Base-by-base conservation (phyloP, 306 rosid species). In the Cicer yamashitae region DNA sequence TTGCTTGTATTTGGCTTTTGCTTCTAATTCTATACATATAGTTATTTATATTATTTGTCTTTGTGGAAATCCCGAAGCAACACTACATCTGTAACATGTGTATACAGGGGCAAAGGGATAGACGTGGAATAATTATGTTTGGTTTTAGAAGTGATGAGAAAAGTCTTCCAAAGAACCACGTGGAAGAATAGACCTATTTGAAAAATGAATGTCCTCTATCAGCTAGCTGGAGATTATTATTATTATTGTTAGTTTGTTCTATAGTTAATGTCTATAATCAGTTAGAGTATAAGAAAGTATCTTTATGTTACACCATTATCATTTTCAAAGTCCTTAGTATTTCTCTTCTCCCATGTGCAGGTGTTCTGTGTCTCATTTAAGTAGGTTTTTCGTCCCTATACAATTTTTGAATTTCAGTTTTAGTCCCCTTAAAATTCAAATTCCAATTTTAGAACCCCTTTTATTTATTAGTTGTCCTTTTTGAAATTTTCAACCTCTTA, bases 1-100 rank as follows among this genome's bases (percentile, higher is more conserved):
- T 66, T 59, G 48, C 74, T 44, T 58, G 7, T 47, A 17, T 61
- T 70, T 75, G 50, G 37, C 57, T 37, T 82, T 38, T 43, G 57
- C 60, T 50, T 60, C 70, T 18, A 75, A 30, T 30, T 30, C 37
- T 30, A 30, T 4, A 7, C 8, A 6, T 65, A 9, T 25, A 53
- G 15, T 57, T 45, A 43, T 68, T 30, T 69, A 46, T 47, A 38
- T 34, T 34, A 46, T 12, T 68, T 37, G 7, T 46, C 41, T 45
- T 58, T 4, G 59, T 46, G 69, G 74, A 56, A 30, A 56, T 76
- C 69, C 58, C 38, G 59, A 58, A 77, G 38, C 12, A 37, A 59
- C 78, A 46, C 20, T 10, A 38, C 25, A 61, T 57, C 14, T 58
- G 40, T 70, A 50, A 22, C 39, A 12, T 48, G 44, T 60, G 18